Evolutionary conservation across 371 early-diverging fungal genomes (phyloP), one percentile per base, ranked within the genome.

Genomic region (Nosema muscidifuracis): DNA sequence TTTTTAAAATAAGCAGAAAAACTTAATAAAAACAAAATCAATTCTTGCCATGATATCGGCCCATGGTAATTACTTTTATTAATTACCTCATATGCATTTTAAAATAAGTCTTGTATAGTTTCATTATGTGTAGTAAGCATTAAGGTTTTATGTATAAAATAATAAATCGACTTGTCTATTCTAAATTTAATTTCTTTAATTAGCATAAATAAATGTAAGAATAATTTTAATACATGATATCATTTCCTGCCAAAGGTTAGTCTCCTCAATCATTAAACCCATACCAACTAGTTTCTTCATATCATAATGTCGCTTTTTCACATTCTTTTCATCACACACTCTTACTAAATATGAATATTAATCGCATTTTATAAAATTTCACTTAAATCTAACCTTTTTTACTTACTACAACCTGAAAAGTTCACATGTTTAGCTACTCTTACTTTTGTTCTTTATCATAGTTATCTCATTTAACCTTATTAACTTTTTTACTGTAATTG

Each of bases 301-400:
- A n/a, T 47, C 50, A 47, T 47, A 47, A 47, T 47, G 50, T n/a
- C 50, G 3, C 22, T 47, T 47, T n/a, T 47, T 47, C 10, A 47
- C 50, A 18, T 9, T 3, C 16, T 4, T 47, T 47, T n/a, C 50
- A 15, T 47, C n/a, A 4, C 22, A 2, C 22, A 47, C 2, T n/a
- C n/a, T 47, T 4, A 47, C 50, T n/a, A 47, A 4, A n/a, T 47
- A 47, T 22, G 50, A 47, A 47, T 47, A 4, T 3, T 47, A 9
- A 18, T n/a, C 18, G 16, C 50, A 47, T 18, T 18, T 22, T 47
- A 4, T 4, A 47, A 22, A 10, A 47, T 47, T 22, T 47, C 16
- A 18, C 50, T n/a, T 4, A 47, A 47, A 47, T 22, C 50, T 47
- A 22, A 4, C 50, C 16, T 47, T n/a, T 18, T n/a, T 2, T 47